These are phyloP conservation scores for Dothistroma pini DNA, from an alignment of 2,329 filamentous ascomycete genomes.

Conservation along the genomic window DNA sequence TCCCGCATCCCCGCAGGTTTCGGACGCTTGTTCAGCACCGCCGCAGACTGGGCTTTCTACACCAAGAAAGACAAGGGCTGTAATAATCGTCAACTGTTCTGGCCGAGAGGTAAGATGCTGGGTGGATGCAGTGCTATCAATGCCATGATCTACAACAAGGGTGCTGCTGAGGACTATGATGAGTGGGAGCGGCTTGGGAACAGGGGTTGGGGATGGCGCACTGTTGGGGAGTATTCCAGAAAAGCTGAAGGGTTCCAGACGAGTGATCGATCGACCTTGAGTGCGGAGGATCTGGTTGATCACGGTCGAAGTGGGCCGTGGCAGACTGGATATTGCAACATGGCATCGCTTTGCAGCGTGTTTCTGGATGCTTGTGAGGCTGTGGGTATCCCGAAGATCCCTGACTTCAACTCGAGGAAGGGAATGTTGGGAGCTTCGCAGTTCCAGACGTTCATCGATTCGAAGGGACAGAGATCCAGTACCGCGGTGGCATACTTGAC, in stretches of 20 bases:
- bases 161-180: constrained; percentile 13
- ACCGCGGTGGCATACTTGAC: constrained; percentile 23
- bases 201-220: constrained; percentile 9
- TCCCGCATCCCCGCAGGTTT: constrained; percentile 18
- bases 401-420: constrained; percentile 19
- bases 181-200: constrained; percentile 19
- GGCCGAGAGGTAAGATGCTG: constrained; percentile 15
- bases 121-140: constrained; percentile 18
- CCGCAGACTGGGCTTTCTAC: constrained; percentile 15
- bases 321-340: constrained; percentile 18
- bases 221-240: constrained; percentile 8
- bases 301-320: constrained; percentile 18
- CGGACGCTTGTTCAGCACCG: constrained; percentile 14
- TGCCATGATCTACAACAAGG: constrained; percentile 20
- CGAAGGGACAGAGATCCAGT: constrained; percentile 20
- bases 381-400: constrained; percentile 19
- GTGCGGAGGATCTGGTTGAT: constrained; percentile 8
- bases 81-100: constrained; percentile 10
- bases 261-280: constrained; percentile 2
- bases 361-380: constrained; percentile 21
- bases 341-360: constrained; percentile 8
- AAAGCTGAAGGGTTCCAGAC: constrained; percentile 14
- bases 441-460: constrained; percentile 23
- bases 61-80: constrained; percentile 13
- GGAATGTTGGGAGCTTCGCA: constrained; percentile 20